Evolutionary conservation across 1,139 yeast genomes (phyloP), one percentile per base, ranked within the genome.

Genomic region (Suhomyces maxii): DNA sequence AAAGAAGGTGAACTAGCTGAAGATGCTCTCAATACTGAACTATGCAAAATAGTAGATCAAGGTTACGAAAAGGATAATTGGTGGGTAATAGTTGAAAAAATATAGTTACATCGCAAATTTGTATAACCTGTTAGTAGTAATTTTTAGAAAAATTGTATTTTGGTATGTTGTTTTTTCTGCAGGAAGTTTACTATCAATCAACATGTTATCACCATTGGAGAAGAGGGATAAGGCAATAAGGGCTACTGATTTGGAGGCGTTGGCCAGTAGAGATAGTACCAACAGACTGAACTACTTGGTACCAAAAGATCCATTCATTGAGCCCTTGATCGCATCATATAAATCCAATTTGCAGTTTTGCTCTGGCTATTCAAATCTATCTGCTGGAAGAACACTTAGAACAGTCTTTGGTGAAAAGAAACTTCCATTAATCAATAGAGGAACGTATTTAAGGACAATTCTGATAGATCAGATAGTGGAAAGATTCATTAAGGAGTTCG

Each of bases 21-120:
- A 4, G 89, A 90, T 59, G 86, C 89, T 12, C 61, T 57, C 23
- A 60, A 60, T 23, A 96, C 96, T 0, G 95, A 95, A 1, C 89
- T 84, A 1, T 69, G 74, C 42, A 55, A 51, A 3, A 71, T 91
- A 1, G 73, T 86, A 0, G 82, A 79, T 31, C 71, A 79, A 42
- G 99, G 99, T 1, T 95, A 91, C 60, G 98, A 93, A 61, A 80
- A 79, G 58, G 99, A 95, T 61, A 93, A 93, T 61, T 93, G 99
- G 98, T 93, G 97, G 89, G 67, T 69, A 1, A 63, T 74, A 1
- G 54, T 71, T 6, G 56, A 63, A 53, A 68, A 57, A 50, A 33
- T 34, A n/a, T 49, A 42, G n/a, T 14, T 13, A 25, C 7, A 18
- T 18, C 3, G 23, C 6, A 18, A 18, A 18, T 8, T 10, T 33